Evolutionary conservation across 208 protist genomes (phyloP).

Genomic region (Acanthamoeba culbertsoni): DNA sequence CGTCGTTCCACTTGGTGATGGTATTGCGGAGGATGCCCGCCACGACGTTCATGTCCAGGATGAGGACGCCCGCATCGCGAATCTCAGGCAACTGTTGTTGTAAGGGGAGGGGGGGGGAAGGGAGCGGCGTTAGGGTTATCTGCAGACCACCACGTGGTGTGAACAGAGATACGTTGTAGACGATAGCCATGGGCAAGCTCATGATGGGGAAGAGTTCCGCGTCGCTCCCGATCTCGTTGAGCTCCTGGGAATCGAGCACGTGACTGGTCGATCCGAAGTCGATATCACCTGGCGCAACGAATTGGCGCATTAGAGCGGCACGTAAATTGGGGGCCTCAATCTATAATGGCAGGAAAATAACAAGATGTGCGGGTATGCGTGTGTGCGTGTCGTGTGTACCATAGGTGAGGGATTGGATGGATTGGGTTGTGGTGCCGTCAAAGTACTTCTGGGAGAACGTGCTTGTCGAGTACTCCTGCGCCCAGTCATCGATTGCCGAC

Average conservation of each 20-base stretch:
- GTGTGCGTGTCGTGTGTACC: too few species aligned
- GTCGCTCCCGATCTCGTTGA: neutral
- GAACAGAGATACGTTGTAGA: neutral
- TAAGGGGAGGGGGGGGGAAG: neutral
- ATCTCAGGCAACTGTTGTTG: neutral
- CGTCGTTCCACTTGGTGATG: neutral
- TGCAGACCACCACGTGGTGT: neutral
- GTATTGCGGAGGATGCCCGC: neutral
- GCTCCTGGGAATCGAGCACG: neutral
- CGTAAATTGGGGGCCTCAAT: too few species aligned
- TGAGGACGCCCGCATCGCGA: neutral
- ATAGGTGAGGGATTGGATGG: neutral
- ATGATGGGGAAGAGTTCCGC: neutral
- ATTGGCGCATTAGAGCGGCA: neutral
- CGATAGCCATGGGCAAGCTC: neutral
- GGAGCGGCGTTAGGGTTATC: neutral
- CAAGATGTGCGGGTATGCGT: neutral
- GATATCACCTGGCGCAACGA: neutral
- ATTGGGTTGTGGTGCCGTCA: neutral
- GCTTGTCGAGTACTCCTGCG: conserved; percentile 15
- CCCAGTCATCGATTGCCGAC: neutral
- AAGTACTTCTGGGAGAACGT: conserved; percentile 10
- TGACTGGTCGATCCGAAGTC: neutral
- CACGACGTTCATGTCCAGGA: neutral
- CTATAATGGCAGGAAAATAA: too few species aligned